Evolutionary conservation across 371 early-diverging fungal genomes (phyloP).

Genomic region (Dinochytrium kinnereticum): DNA sequence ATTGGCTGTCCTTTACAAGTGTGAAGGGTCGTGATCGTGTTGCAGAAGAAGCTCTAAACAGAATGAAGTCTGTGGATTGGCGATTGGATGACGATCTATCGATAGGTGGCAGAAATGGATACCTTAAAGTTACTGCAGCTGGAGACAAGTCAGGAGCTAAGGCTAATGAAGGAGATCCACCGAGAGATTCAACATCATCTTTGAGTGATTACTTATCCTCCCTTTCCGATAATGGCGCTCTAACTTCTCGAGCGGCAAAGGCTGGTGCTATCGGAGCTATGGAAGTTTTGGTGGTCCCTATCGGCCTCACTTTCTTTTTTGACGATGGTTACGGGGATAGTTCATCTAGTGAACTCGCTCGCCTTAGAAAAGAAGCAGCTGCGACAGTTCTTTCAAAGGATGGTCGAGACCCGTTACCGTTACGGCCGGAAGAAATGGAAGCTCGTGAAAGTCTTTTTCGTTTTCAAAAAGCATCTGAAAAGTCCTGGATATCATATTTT

Average conservation of each 20-base stretch:
- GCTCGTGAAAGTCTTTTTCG: background rate
- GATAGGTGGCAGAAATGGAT: conserved; percentile 44
- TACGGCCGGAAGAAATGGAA: conserved; percentile 12
- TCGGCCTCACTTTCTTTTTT: conserved; percentile 44
- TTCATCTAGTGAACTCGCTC: background rate
- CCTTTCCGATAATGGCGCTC: background rate
- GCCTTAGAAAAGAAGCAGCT: background rate
- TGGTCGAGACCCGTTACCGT: background rate
- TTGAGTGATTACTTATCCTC: conserved; percentile 4
- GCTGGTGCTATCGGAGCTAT: conserved; percentile 12
- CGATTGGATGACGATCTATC: conserved; percentile 52
- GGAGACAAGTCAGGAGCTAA: background rate
- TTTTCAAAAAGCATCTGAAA: background rate
- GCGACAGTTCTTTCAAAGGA: background rate
- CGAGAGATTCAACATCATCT: background rate
- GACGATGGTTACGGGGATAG: conserved; percentile 19
- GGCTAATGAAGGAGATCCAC: background rate
- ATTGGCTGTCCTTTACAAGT: conserved; percentile 51
- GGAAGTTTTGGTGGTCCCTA: conserved; percentile 5
- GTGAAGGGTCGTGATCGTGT: conserved; percentile 49
- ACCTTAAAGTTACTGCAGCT: background rate
- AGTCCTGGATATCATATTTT: conserved; percentile 56
- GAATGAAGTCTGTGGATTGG: conserved; percentile 58
- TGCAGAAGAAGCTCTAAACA: conserved; percentile 39
- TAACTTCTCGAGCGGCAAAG: conserved; percentile 4